Percentiles rank a stretch among this genome's conserved stretches.
Conservation (phyloP, 164 flowering plant genomes). For the Buxus sempervirens region DNA sequence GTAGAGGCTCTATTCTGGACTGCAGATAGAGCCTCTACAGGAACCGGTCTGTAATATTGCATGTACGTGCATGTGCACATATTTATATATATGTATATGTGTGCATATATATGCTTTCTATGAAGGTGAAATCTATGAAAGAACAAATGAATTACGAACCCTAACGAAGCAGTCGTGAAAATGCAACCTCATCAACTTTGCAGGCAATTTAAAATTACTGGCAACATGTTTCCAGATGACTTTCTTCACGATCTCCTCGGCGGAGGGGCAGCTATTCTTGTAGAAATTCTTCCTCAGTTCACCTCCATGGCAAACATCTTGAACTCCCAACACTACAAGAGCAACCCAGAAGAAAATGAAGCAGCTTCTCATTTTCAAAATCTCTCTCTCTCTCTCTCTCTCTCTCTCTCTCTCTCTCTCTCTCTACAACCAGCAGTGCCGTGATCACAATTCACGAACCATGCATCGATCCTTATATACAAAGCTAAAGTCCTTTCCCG, state of each 20-base stretch:
- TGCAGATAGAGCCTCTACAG: too few relatives aligned
- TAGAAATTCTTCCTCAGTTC: slow-evolving; percentile 25
- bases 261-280: slow-evolving; percentile 19
- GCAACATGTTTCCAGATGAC: slow-evolving; percentile 16
- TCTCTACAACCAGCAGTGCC: too few relatives aligned
- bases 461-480: slow-evolving; percentile 3
- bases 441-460: too few relatives aligned
- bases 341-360: background rate
- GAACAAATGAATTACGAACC: slow-evolving; percentile 3
- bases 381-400: too few relatives aligned
- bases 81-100: background rate
- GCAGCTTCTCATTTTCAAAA: background rate
- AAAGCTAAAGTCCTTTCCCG: too few relatives aligned
- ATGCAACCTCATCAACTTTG: slow-evolving; percentile 21
- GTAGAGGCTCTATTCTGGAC: too few relatives aligned
- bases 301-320: slow-evolving; percentile 9
- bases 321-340: slow-evolving; percentile 3
- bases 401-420: slow-evolving; percentile 4
- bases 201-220: slow-evolving; percentile 13
- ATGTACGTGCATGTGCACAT: background rate
- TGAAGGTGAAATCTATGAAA: background rate
- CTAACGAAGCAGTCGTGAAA: slow-evolving; percentile 31
- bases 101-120: background rate
- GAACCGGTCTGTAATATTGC: too few relatives aligned
- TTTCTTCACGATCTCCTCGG: slow-evolving; percentile 22